Evolutionary conservation across 1,284 basidiomycete species (phyloP), one percentile per base, ranked within the genome.

Genomic region (Pisolithus thermaeus): DNA sequence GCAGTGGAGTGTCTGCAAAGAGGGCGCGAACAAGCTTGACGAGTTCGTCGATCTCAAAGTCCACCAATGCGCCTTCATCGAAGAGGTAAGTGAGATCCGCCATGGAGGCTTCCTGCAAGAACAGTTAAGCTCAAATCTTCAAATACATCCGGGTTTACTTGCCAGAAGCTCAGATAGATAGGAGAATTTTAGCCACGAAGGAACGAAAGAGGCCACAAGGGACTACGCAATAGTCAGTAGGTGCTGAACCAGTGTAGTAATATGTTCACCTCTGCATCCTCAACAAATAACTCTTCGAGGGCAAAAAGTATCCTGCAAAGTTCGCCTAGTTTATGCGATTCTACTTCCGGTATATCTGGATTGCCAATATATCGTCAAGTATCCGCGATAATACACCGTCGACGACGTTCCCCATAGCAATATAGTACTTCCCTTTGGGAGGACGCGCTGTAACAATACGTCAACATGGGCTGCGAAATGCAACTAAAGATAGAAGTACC

Each of bases 181-280:
- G 20, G 88, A 92, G 68, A 92, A 95, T 66, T 96, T 96, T 61
- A 96, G 79, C 94, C 92, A 97, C n/a, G 83, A 85, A 1, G 90
- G 88, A 16, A 94, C 91, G 58, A 90, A 88, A 1, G 79, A 80
- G 2, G 81, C 81, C 12, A 84, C 80, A 52, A 86, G 80, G 1
- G 84, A 75, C 81, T 88, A 55, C 50, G 52, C 38, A 18, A 20
- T 11, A 42, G 16, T 44, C 28, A 36, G 40, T 42, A 39, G 25
- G 23, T 30, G 14, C 20, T 8, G 27, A 37, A 20, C 18, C 35
- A 45, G 18, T 23, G 30, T 35, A n/a, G 18, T 12, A 4, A 36
- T 54, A 0, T 23, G 42, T 73, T 59, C 55, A 83, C 85, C 64
- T 81, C 75, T 14, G 74, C 73, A 58, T 80, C 78, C 47, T 85